These are phyloP conservation scores for Crithidia sp. DNA, from an alignment of 208 protist genomes.

Conservation along the genomic window DNA sequence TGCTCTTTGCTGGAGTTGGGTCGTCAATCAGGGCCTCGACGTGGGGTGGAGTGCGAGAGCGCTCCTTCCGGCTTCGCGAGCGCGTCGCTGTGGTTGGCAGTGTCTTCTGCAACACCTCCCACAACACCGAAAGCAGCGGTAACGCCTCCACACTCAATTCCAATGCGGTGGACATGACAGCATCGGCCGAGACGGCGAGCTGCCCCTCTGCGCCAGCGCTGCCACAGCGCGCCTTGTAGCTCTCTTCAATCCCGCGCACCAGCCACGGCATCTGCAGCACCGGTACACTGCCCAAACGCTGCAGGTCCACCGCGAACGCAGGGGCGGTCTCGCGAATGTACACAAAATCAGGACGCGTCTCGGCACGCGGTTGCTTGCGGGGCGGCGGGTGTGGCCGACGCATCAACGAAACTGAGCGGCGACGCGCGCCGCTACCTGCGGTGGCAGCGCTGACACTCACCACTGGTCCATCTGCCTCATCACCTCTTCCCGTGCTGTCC, in stretches of 20 bases:
- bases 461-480: background rate
- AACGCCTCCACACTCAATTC: background rate
- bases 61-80: conserved; percentile 3
- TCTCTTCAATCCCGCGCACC: conserved; percentile 32
- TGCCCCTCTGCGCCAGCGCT: background rate
- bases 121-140: background rate
- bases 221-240: conserved; percentile 14
- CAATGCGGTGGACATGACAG: too few species aligned
- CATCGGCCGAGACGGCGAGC: too few species aligned
- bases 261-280: conserved; percentile 48
- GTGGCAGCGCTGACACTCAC: background rate
- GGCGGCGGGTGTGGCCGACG: background rate
- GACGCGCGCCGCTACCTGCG: background rate
- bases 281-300: conserved; percentile 33
- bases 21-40: too few species aligned
- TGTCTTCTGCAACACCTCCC: background rate
- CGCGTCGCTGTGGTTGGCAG: background rate
- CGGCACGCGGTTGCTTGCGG: conserved; percentile 5
- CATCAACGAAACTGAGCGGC: conserved; percentile 3
- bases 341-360: conserved; percentile 35
- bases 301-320: conserved; percentile 7
- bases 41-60: background rate
- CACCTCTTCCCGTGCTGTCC: background rate
- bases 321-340: conserved; percentile 31
- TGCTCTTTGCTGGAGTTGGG: background rate